Evolutionary conservation across 2,329 filamentous ascomycete species (phyloP), one percentile per base, ranked within the genome.

Genomic region (Fusarium armeniacum): DNA sequence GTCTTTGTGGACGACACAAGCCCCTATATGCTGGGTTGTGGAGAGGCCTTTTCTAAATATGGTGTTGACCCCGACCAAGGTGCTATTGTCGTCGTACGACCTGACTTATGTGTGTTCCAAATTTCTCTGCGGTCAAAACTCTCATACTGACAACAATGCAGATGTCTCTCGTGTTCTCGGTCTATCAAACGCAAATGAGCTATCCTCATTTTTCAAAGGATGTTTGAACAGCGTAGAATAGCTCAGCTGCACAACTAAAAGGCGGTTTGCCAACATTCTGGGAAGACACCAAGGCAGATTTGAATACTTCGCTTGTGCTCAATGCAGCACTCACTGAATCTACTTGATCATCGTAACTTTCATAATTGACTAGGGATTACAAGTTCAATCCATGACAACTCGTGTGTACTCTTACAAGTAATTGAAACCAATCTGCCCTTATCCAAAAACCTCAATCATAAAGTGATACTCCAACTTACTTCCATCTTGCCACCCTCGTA

Each of bases 361-460:
- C 13, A 40, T 32, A 15, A 8, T 4, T 30, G 13, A 18, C 9
- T 5, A 6, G 13, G 7, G 6, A 51, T 51, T 40, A 47, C 9
- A 46, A 18, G 12, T 28, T 24, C 5, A 24, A 30, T 24, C 6
- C 7, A 20, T n/a, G 4, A 5, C 7, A n/a, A 10, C 5, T 49
- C 35, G 15, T 57, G 10, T 44, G 10, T 44, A 24, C 11, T 38
- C 4, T 24, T 33, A 5, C 5, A 28, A 7, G 12, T 18, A 5
- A 46, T 13, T 16, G 5, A 36, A 11, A 28, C 11, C 1, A 11
- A 4, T 4, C 0, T 13, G 18, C 5, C 6, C 12, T 41, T 12
- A 85, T 5, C 82, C 84, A 78, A 88, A 88, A 0, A 88, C 85
- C 69, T 88, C 86, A 58, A 86, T 86, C 81, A 86, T 85, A 55